These are phyloP conservation scores for Stephanodiscus minutulus DNA, from an alignment of 108 stramenopile species.

Conservation along the genomic window DNA sequence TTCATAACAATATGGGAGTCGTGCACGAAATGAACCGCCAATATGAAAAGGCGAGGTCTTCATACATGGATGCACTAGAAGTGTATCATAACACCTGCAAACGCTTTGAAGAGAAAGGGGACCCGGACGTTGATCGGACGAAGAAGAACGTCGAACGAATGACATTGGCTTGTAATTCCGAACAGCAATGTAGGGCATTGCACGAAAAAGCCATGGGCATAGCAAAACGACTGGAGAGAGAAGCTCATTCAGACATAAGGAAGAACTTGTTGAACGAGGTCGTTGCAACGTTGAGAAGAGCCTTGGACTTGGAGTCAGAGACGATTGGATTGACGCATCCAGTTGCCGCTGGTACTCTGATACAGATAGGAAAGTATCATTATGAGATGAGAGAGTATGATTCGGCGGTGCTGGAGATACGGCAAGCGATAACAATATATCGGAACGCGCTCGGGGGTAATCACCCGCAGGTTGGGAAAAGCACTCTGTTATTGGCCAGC, in stretches of 20 bases:
- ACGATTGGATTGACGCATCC: constrained; percentile 38
- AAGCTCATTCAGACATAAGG: constrained; percentile 4
- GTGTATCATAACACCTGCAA: constrained; percentile 47
- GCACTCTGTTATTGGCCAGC: constrained; percentile 30
- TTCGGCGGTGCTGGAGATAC: constrained; percentile 37
- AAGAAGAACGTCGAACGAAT: constrained; percentile 30
- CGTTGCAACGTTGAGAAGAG: constrained; percentile 22
- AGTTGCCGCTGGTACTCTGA: constrained; percentile 34
- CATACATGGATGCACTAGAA: constrained; percentile 39
- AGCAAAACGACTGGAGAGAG: constrained; percentile 13
- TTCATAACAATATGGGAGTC: constrained; percentile 49
- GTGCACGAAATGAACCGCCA: constrained; percentile 42
- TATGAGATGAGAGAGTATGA: constrained; percentile 47
- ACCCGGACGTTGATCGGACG: constrained; percentile 41
- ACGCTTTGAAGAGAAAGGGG: constrained; percentile 28
- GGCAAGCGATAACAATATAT: constrained; percentile 25
- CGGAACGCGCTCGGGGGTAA: constrained; percentile 34
- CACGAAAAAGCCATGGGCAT: constrained; percentile 24
- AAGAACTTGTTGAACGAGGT: constrained; percentile 35
- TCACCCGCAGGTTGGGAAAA: constrained; percentile 43
- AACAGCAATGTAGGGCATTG: constrained; percentile 25
- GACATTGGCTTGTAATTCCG: constrained; percentile 31
- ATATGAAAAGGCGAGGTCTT: constrained; percentile 30
- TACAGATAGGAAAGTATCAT: constrained; percentile 42
- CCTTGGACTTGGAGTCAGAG: constrained; percentile 27